Conservation (phyloP, 192 early-diverging fungal species). For the Cetraspora pellucida region DNA sequence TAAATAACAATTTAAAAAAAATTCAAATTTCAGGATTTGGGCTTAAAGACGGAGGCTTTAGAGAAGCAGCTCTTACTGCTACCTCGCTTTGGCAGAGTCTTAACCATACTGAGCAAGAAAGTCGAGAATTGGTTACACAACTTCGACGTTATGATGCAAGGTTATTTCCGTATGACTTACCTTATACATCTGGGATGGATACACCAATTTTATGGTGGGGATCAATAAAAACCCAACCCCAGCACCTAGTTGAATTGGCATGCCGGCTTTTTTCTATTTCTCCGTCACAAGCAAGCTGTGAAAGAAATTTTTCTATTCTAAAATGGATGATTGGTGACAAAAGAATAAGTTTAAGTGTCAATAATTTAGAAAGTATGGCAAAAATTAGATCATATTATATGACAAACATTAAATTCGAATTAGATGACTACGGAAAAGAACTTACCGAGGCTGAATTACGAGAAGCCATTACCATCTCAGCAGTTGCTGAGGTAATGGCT, state of each 20-base stretch:
- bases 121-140: too few species aligned
- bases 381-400: not conserved
- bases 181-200: too few species aligned
- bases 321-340: not conserved
- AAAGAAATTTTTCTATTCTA: not conserved
- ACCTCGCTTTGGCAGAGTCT: too few species aligned
- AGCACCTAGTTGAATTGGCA: not conserved
- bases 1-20: too few species aligned
- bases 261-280: not conserved
- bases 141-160: too few species aligned
- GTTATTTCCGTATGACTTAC: too few species aligned
- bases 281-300: not conserved
- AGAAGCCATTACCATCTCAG: not conserved
- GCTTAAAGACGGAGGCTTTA: too few species aligned
- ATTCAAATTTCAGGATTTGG: too few species aligned
- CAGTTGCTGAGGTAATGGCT: not conserved
- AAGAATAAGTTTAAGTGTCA: not conserved
- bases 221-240: not conserved
- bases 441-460: not conserved
- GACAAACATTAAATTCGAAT: not conserved
- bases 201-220: too few species aligned
- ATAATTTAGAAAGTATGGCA: too few species aligned
- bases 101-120: too few species aligned
- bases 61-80: too few species aligned
- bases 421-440: not conserved